Evolutionary conservation across 1,284 basidiomycete genomes (phyloP).

Genomic region (Irpex sp.): DNA sequence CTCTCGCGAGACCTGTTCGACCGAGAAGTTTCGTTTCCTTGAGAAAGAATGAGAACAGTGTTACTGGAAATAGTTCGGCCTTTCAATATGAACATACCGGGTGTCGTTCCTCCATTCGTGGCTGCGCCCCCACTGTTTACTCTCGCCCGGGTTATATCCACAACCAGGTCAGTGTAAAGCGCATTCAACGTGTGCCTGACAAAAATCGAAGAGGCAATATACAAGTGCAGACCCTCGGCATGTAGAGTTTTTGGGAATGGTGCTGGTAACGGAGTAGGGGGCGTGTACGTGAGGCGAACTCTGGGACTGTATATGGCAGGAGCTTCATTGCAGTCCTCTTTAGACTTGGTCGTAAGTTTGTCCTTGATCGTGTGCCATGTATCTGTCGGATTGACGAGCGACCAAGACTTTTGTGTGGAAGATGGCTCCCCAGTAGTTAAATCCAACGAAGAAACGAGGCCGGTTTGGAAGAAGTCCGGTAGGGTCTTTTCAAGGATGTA

Average conservation of each 20-base stretch:
- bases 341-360: neutral
- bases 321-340: slow-evolving; percentile 11
- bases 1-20: slow-evolving; percentile 32
- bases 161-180: slow-evolving; percentile 60
- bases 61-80: neutral
- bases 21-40: neutral
- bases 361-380: slow-evolving; percentile 2
- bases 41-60: neutral
- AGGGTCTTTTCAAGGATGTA: slow-evolving; percentile 65
- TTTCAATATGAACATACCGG: neutral
- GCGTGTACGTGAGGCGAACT: slow-evolving; percentile 48
- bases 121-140: slow-evolving; percentile 11
- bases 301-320: slow-evolving; percentile 30
- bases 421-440: slow-evolving; percentile 9
- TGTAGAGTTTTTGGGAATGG: slow-evolving; percentile 67
- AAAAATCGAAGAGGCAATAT: slow-evolving; percentile 65
- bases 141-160: slow-evolving; percentile 44
- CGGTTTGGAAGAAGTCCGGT: slow-evolving; percentile 67
- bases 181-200: slow-evolving; percentile 71
- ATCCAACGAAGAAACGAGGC: slow-evolving; percentile 58
- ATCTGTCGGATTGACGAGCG: slow-evolving; percentile 5
- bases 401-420: neutral
- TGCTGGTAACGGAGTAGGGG: slow-evolving; percentile 57
- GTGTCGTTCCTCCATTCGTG: neutral
- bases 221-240: slow-evolving; percentile 69